Percentiles rank a stretch among this genome's conserved stretches.
phyloP scores from a whole-genome alignment of 2,329 filamentous ascomycete genomes.

The Penicillium olsonii region DNA sequence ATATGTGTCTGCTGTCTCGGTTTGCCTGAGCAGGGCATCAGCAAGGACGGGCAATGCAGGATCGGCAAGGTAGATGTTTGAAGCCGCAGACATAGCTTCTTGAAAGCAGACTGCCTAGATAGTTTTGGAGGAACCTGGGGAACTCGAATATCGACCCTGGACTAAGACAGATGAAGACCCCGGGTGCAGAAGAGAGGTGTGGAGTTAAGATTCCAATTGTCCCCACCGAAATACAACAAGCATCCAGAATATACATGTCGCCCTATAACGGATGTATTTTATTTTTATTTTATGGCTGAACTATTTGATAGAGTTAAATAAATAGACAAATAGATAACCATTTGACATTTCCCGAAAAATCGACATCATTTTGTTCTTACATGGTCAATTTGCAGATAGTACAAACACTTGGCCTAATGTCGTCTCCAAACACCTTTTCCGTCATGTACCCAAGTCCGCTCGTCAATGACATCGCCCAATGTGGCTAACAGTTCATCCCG shows the following conservation, averaged over 20 bases:
- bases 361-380: too few relatives aligned
- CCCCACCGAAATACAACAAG: neutral
- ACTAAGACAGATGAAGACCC: neutral
- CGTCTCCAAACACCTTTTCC: conserved; percentile 33
- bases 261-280: too few relatives aligned
- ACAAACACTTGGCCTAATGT: neutral
- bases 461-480: conserved; percentile 25
- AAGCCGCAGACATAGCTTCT: conserved; percentile 15
- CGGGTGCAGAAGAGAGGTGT: neutral
- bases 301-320: too few relatives aligned
- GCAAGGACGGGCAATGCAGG: conserved; percentile 36
- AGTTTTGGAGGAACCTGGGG: neutral
- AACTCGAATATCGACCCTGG: neutral
- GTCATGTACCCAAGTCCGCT: conserved; percentile 33
- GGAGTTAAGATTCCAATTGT: neutral
- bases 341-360: too few relatives aligned
- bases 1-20: neutral
- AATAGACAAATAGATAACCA: too few relatives aligned
- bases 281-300: too few relatives aligned
- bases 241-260: too few relatives aligned
- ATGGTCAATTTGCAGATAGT: too few relatives aligned
- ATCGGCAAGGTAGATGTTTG: conserved; percentile 28
- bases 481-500: conserved; percentile 28
- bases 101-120: neutral
- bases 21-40: conserved; percentile 27